Base-by-base conservation (phyloP, 2,329 filamentous ascomycete species). In the Triangularia verruculosa region DNA sequence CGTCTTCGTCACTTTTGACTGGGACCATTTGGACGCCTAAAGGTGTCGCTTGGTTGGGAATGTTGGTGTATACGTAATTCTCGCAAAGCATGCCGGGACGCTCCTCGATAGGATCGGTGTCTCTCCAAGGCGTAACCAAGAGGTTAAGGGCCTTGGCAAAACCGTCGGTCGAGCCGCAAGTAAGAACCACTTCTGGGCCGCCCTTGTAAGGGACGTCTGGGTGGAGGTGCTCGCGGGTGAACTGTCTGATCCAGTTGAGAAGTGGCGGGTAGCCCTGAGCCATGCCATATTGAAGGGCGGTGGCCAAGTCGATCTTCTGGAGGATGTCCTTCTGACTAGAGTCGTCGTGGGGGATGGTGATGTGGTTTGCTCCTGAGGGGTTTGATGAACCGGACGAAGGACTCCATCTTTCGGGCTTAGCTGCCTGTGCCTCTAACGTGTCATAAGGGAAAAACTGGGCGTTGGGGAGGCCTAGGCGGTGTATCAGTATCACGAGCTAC, bases 371-470 rank as follows among this genome's bases (percentile, higher is more conserved):
- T 13, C 72, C 74, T 9, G 68, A 63, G 27, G 69, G 66, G 62
- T 74, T 73, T 4, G 62, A 43, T 1, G 74, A 67, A 13, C 73
- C 69, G 3, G 68, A 20, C 11, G 88, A 88, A 1, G 89, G 89
- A 32, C 84, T 82, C 82, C 90, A 95, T 75, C 93, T 86, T 67
- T 89, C 81, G 7, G 92, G 88, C 66, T 86, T 84, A 30, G 92
- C 91, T 66, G 89, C 86, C 68, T 89, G 87, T 47, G 93, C 91
- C 77, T 96, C 92, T 67, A 97, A 86, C 0, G 92, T 95, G 71
- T 97, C 93, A 76, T 90, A 97, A 8, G 93, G 93, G 73, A 97
- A 97, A 78, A 92, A 92, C 63, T 84, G 84, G 43, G 89, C 82
- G 75, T 95, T 89, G 15, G 93, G 93, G 22, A 96, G 84, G 65